Evolutionary conservation across 2,329 filamentous ascomycete species (phyloP).

Genomic region (Aspergillus quadricinctus): DNA sequence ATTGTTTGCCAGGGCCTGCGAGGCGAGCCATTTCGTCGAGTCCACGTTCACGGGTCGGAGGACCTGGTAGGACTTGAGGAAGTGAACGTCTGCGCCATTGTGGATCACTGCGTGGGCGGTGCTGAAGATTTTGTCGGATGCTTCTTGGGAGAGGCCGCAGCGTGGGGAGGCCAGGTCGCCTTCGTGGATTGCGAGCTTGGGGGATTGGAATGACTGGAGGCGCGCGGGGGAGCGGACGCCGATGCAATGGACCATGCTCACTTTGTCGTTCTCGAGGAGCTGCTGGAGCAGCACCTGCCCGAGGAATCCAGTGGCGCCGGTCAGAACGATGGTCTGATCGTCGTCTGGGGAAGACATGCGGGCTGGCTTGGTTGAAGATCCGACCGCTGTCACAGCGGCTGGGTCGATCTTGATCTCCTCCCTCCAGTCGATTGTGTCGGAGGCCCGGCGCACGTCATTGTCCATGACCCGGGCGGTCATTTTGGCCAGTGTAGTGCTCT

Average conservation of each 20-base stretch:
- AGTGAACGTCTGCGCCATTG: constrained; percentile 39
- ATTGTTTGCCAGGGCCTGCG: neutral
- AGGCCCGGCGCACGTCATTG: too few relatives aligned
- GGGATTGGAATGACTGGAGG: neutral
- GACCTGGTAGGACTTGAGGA: constrained; percentile 20
- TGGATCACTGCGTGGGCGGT: constrained; percentile 50
- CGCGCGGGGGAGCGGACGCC: constrained; percentile 18
- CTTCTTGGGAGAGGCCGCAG: constrained; percentile 36
- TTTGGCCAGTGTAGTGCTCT: too few relatives aligned
- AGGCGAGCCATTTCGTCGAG: constrained; percentile 19
- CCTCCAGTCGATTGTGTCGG: too few relatives aligned
- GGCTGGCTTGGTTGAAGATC: too few relatives aligned
- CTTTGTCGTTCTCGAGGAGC: constrained; percentile 27
- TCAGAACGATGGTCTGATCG: constrained; percentile 11
- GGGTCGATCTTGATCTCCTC: too few relatives aligned
- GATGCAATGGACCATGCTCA: constrained; percentile 41
- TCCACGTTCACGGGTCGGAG: constrained; percentile 19
- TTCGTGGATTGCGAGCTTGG: constrained; percentile 28
- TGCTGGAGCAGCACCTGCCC: constrained; percentile 34
- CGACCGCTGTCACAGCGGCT: too few relatives aligned
- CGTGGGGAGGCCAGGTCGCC: constrained; percentile 34
- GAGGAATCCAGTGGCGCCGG: constrained; percentile 32
- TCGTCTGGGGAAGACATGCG: too few relatives aligned
- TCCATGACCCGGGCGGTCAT: too few relatives aligned
- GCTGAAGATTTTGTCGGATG: constrained; percentile 26